A percentile compares a stretch with the other conserved stretches of the same genome.
phyloP scores from a whole-genome alignment of 306 rosid species.

The Glycyrrhiza uralensis region DNA sequence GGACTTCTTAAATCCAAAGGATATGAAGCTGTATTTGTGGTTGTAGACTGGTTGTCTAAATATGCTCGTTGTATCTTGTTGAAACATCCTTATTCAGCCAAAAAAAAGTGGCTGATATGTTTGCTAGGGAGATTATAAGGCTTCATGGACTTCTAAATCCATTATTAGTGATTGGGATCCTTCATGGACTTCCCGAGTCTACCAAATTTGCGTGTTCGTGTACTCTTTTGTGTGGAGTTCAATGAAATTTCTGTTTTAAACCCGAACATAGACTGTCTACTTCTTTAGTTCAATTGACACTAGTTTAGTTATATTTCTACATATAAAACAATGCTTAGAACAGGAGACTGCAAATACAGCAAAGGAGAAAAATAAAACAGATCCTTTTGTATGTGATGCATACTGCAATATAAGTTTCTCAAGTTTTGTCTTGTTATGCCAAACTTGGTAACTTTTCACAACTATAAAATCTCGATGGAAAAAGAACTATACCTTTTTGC shows the following conservation, averaged over 20 bases:
- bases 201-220: background rate
- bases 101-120: background rate
- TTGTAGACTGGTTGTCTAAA: background rate
- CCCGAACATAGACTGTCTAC: background rate
- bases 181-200: too few species aligned
- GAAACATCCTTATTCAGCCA: background rate
- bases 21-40: background rate
- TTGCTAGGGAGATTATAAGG: background rate
- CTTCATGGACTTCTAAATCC: background rate
- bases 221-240: background rate
- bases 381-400: background rate
- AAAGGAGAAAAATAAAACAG: background rate
- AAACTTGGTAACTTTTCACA: background rate
- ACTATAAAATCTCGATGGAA: background rate
- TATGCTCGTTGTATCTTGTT: background rate
- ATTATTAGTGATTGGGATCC: background rate
- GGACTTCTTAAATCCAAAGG: background rate
- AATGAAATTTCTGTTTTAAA: background rate
- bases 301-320: background rate
- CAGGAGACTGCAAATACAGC: background rate
- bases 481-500: constrained; percentile 48
- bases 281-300: background rate
- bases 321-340: background rate
- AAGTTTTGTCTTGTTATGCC: background rate
- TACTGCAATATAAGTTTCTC: background rate